Percentiles rank a stretch among this genome's conserved stretches.
phyloP scores from a whole-genome alignment of 805 yeast genomes.

The Zygosaccharomyces rouxii region DNA sequence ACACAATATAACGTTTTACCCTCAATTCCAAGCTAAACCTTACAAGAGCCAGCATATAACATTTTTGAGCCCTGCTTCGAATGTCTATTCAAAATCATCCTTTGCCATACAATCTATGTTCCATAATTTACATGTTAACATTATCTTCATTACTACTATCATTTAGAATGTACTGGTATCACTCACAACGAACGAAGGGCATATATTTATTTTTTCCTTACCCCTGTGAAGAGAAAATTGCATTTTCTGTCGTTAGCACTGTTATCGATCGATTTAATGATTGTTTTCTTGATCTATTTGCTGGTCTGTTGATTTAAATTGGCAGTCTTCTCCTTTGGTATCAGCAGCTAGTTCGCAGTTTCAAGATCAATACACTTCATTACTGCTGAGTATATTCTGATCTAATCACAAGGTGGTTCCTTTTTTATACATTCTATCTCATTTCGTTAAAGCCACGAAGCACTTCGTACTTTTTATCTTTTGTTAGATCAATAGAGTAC shows the following conservation, averaged over 20 bases:
- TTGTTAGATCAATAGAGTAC: too few species aligned
- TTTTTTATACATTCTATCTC: neutral
- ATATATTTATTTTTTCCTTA: neutral
- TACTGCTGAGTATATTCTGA: neutral
- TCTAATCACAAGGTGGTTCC: neutral
- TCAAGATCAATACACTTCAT: neutral
- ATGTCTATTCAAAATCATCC: neutral
- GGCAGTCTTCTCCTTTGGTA: neutral
- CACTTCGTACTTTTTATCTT: too few species aligned
- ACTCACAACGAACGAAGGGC: slow-evolving; percentile 1
- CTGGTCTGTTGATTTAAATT: neutral
- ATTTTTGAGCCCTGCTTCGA: too few species aligned
- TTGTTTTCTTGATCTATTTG: neutral
- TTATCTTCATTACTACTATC: neutral
- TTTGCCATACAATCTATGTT: neutral
- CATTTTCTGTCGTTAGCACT: neutral
- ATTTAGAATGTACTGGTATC: neutral
- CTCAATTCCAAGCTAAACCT: too few species aligned
- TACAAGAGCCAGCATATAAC: too few species aligned
- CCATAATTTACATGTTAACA: too few species aligned
- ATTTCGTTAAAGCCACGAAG: neutral
- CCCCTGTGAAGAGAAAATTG: neutral
- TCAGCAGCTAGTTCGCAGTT: neutral
- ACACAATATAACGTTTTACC: too few species aligned
- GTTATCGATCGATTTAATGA: neutral